Percentiles rank a stretch among this genome's conserved stretches.
phyloP scores from a whole-genome alignment of 2,329 filamentous ascomycete species.

The Periconia digitata region DNA sequence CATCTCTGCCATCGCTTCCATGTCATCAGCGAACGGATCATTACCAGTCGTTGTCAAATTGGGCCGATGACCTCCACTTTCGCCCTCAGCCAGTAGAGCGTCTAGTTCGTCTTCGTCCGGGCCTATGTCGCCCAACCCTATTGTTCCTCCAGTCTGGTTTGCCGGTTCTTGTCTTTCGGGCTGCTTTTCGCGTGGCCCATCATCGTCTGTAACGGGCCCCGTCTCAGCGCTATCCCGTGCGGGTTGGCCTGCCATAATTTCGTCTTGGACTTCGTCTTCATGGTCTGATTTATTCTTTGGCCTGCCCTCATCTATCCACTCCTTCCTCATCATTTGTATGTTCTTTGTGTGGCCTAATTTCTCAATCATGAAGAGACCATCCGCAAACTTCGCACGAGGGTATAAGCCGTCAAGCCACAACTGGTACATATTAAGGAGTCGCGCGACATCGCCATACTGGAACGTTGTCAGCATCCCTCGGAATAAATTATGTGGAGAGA shows the following conservation, averaged over 20 bases:
- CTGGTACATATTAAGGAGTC: constrained; percentile 87
- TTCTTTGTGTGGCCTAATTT: constrained; percentile 85
- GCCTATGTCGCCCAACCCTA: constrained; percentile 26
- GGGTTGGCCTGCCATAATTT: background rate
- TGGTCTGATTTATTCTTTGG: constrained; percentile 46
- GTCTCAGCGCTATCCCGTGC: constrained; percentile 10
- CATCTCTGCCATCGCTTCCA: constrained; percentile 45
- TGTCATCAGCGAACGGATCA: constrained; percentile 43
- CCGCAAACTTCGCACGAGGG: constrained; percentile 89
- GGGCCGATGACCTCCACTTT: no score
- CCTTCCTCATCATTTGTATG: constrained; percentile 71
- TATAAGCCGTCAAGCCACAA: constrained; percentile 96
- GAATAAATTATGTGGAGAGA: background rate
- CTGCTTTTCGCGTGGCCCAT: constrained; percentile 1
- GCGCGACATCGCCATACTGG: constrained; percentile 80
- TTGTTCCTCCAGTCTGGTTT: constrained; percentile 12
- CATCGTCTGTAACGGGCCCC: constrained; percentile 11
- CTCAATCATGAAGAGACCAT: constrained; percentile 87
- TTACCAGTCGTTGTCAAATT: constrained; percentile 23
- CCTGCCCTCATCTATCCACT: constrained; percentile 80
- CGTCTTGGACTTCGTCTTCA: constrained; percentile 23
- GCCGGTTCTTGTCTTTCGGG: constrained; percentile 8
- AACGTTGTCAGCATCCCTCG: constrained; percentile 12
- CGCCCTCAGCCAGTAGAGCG: constrained; percentile 55
- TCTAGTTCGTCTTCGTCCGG: constrained; percentile 58